Conservation (phyloP, 306 rosid species). For the Vigna reflexopilosa region DNA sequence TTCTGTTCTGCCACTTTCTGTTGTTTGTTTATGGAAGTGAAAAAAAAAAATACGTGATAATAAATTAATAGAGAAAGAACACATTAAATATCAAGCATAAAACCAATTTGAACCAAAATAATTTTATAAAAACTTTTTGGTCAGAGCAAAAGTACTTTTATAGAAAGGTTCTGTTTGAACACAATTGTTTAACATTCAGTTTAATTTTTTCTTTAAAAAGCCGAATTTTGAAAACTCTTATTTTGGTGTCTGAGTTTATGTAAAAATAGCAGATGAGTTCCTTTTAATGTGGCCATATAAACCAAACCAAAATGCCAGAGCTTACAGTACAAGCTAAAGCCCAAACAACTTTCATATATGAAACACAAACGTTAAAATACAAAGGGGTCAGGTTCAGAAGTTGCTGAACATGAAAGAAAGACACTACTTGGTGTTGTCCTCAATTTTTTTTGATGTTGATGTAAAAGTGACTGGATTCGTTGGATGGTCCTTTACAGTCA, state of each 20-base stretch:
- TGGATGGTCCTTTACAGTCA: constrained; percentile 81
- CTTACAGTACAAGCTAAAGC: background rate
- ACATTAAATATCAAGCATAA: background rate
- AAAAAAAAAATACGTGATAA: background rate
- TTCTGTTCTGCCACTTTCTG: background rate
- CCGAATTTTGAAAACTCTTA: too few species aligned
- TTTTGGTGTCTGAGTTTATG: background rate
- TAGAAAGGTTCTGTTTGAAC: too few species aligned
- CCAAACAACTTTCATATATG: background rate
- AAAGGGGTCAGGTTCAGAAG: constrained; percentile 35
- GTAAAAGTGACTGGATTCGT: constrained; percentile 71
- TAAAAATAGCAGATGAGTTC: background rate
- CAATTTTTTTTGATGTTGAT: constrained; percentile 59
- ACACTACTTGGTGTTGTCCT: constrained; percentile 52
- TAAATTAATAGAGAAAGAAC: background rate
- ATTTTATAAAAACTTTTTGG: too few species aligned
- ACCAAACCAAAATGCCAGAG: background rate
- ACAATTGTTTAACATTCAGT: too few species aligned
- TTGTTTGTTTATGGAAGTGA: background rate
- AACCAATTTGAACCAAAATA: too few species aligned
- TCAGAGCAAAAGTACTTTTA: too few species aligned
- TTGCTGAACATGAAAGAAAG: constrained; percentile 35
- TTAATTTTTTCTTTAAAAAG: too few species aligned
- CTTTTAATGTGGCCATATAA: background rate
- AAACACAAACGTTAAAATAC: background rate